These are phyloP conservation scores for Cystofilobasidium ferigula DNA, from an alignment of 768 basidiomycete species.

Conservation along the genomic window DNA sequence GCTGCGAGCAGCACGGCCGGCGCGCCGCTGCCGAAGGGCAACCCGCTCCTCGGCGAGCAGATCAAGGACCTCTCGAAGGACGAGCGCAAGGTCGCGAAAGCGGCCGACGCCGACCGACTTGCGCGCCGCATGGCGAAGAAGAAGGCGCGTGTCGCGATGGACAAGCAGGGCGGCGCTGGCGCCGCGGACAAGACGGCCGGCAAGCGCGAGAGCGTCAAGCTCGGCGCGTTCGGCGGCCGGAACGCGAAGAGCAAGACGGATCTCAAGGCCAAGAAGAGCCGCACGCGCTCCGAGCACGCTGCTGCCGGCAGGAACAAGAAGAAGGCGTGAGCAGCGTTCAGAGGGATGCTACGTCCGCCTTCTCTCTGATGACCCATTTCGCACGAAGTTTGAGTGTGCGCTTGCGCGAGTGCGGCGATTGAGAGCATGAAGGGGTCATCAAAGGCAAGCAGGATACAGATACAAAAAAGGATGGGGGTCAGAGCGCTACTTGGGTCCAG, in stretches of 20 bases:
- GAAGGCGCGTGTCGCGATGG: constrained; percentile 44
- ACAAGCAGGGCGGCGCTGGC: constrained; percentile 18
- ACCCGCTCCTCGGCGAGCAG: constrained; percentile 68
- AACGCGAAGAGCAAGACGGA: constrained; percentile 26
- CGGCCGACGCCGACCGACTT: constrained; percentile 64
- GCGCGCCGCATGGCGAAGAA: constrained; percentile 84
- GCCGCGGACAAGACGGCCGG: too few relatives aligned
- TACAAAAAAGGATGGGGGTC: too few relatives aligned
- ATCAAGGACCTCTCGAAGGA: constrained; percentile 69
- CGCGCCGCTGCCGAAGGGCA: constrained; percentile 55
- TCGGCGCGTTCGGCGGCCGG: constrained; percentile 31
- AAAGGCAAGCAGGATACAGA: neutral
- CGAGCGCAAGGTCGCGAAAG: constrained; percentile 72
- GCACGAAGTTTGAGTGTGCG: too few relatives aligned
- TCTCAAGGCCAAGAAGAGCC: constrained; percentile 37
- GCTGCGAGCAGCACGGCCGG: constrained; percentile 29
- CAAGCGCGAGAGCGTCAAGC: constrained; percentile 35
- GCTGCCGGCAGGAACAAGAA: constrained; percentile 37
- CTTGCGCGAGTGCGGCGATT: too few relatives aligned
- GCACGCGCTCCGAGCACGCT: constrained; percentile 35
- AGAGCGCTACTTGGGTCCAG: neutral
- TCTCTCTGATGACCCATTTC: neutral
- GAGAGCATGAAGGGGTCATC: neutral
- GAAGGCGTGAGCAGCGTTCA: constrained; percentile 28
- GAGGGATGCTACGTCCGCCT: too few relatives aligned